Evolutionary conservation across 768 basidiomycete species (phyloP).

Genomic region (Agrocybe pediades): DNA sequence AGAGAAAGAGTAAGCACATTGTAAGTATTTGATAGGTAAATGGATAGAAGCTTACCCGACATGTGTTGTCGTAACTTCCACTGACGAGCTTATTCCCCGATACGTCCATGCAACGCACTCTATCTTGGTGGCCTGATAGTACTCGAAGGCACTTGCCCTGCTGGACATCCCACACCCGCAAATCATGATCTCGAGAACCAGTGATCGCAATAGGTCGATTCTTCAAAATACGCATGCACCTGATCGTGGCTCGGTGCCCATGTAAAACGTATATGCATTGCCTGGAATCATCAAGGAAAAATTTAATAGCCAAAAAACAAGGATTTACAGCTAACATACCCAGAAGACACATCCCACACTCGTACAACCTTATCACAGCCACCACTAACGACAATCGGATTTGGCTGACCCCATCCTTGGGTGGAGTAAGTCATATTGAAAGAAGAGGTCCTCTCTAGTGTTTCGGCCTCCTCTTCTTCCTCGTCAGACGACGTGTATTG

Average conservation of each 20-base stretch:
- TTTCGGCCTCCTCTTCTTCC: conserved; percentile 6
- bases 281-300: background rate
- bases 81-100: conserved; percentile 83
- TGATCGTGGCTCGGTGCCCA: conserved; percentile 89
- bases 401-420: conserved; percentile 88
- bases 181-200: conserved; percentile 83
- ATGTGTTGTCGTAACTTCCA: conserved; percentile 91
- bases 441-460: conserved; percentile 2
- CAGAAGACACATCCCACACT: conserved; percentile 89
- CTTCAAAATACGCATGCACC: conserved; percentile 87
- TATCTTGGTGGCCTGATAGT: conserved; percentile 75
- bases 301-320: background rate
- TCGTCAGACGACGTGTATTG: background rate
- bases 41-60: conserved; percentile 54
- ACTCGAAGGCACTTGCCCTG: conserved; percentile 65
- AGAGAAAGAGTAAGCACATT: background rate
- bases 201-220: conserved; percentile 87
- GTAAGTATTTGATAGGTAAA: conserved; percentile 3
- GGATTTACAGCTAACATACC: conserved; percentile 61
- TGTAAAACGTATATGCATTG: conserved; percentile 72
- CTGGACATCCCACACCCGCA: conserved; percentile 94
- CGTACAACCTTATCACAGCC: conserved; percentile 92
- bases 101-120: conserved; percentile 89
- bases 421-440: conserved; percentile 59
- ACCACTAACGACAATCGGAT: conserved; percentile 83